Base-by-base conservation (phyloP, 352 stramenopile species). In the Phytophthora sojae region DNA sequence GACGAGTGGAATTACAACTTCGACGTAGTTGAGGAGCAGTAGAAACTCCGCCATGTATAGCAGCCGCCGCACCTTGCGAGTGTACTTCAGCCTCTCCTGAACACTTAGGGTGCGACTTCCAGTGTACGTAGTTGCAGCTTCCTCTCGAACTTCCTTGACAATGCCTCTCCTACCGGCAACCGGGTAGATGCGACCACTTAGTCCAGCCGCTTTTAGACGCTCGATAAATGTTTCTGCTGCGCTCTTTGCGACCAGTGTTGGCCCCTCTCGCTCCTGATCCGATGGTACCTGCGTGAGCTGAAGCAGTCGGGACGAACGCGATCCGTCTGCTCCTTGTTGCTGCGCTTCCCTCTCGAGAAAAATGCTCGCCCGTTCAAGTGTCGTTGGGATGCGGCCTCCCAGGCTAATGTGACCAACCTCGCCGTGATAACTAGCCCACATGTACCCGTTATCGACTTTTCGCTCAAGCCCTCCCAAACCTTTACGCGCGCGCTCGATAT, bases 31-130 rank as follows among this genome's bases (percentile, higher is more conserved):
- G 25, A 66, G 49, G 5, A 67, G 35, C 5, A 71, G n/a, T 1
- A 71, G 11, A 21, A 61, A 71, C 56, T 71, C 64, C 25, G 42
- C 55, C 44, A 61, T 47, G 64, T 71, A 71, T 23, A 71, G 26
- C 23, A 71, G 47, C 0, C 56, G 30, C 4, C 56, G 56, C 7
- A 66, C 26, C 30, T 57, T 57, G 6, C 4, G 8, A 23, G 47
- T 25, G 30, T 57, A 64, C 8, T 51, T 51, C 3, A 51, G 45
- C 15, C 45, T 51, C 7, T 51, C 45, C 6, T 29, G 45, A 23
- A 51, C 8, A 14, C 45, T 25, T 19, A 51, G 6, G 4, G 45
- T 51, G 12, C n/a, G 45, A 12, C 45, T 51, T 51, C 45, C 45
- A 6, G 45, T 51, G 4, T 6, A 15, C 14, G n/a, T 7, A 23